These are phyloP conservation scores for Phlebiopsis flavidoalba DNA, from an alignment of 768 basidiomycete genomes.

Conservation along the genomic window DNA sequence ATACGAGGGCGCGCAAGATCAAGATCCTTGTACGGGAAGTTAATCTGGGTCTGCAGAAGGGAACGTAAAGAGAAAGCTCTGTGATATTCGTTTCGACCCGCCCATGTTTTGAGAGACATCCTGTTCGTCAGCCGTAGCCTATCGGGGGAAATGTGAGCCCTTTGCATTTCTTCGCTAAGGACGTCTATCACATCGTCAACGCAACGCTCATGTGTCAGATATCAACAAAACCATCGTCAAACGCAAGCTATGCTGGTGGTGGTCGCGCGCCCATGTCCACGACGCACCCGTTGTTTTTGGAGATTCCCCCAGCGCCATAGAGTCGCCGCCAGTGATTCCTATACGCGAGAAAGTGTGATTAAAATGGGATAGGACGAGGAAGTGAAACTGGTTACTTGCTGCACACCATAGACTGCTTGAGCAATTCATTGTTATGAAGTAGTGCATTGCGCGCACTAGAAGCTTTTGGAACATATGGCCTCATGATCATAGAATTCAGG, in stretches of 20 bases:
- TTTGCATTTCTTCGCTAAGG: background rate
- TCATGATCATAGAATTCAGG: conserved; percentile 90
- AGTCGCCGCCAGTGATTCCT: conserved; percentile 94
- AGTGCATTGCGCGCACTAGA: conserved; percentile 68
- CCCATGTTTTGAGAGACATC: conserved; percentile 82
- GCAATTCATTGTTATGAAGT: conserved; percentile 75
- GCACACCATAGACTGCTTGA: conserved; percentile 89
- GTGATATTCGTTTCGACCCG: conserved; percentile 96
- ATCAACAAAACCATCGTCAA: conserved; percentile 89
- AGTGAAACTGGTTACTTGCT: conserved; percentile 58
- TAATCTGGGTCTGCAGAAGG: conserved; percentile 69
- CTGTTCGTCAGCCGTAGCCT: conserved; percentile 38
- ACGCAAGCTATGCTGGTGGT: conserved; percentile 87
- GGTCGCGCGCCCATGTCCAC: conserved; percentile 91
- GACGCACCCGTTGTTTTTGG: conserved; percentile 91
- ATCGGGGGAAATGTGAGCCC: background rate
- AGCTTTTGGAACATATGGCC: conserved; percentile 80
- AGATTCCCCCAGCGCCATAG: conserved; percentile 93
- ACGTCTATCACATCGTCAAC: background rate
- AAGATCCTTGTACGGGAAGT: conserved; percentile 85
- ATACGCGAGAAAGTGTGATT: background rate
- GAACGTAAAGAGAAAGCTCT: conserved; percentile 78
- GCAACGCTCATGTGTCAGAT: conserved; percentile 56
- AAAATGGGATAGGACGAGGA: background rate
- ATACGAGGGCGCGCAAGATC: conserved; percentile 69